These are phyloP conservation scores for Hypoxylon rickii DNA, from an alignment of 495 filamentous ascomycete species.

Conservation along the genomic window DNA sequence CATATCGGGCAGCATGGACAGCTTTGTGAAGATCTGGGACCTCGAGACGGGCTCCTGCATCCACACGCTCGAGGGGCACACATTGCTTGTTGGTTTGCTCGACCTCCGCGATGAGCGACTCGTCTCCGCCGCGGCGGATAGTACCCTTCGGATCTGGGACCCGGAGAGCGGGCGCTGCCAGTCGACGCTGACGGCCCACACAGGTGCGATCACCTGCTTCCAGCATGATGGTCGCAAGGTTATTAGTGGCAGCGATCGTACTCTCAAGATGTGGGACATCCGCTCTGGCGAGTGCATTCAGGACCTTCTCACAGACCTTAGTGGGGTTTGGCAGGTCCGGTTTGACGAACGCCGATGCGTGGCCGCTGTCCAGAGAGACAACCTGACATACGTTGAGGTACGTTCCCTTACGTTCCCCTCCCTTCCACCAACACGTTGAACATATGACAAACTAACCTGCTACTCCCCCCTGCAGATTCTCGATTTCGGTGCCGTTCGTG, in stretches of 20 bases:
- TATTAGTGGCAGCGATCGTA: conserved; percentile 92
- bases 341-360: conserved; percentile 97
- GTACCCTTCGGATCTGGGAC: conserved; percentile 96
- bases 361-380: conserved; percentile 91
- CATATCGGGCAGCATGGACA: conserved; percentile 99
- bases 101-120: conserved; percentile 86
- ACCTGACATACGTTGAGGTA: conserved; percentile 95
- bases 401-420: conserved; percentile 40
- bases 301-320: conserved; percentile 93
- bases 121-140: conserved; percentile 94
- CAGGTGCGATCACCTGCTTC: conserved; percentile 97
- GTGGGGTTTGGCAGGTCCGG: conserved; percentile 97
- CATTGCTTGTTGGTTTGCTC: conserved; percentile 89
- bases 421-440: no score
- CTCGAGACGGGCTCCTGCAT: conserved; percentile 84
- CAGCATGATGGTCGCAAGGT: conserved; percentile 98
- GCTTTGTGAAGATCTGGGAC: conserved; percentile 97
- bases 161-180: conserved; percentile 91
- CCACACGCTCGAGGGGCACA: conserved; percentile 91
- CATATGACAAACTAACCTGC: no score
- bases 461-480: conserved; percentile 63
- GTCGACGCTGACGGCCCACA: conserved; percentile 86
- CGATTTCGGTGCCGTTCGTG: conserved; percentile 88
- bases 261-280: conserved; percentile 98
- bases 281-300: conserved; percentile 88